Conservation (phyloP, 2,329 filamentous ascomycete genomes). For the Penicillium sp. region DNA sequence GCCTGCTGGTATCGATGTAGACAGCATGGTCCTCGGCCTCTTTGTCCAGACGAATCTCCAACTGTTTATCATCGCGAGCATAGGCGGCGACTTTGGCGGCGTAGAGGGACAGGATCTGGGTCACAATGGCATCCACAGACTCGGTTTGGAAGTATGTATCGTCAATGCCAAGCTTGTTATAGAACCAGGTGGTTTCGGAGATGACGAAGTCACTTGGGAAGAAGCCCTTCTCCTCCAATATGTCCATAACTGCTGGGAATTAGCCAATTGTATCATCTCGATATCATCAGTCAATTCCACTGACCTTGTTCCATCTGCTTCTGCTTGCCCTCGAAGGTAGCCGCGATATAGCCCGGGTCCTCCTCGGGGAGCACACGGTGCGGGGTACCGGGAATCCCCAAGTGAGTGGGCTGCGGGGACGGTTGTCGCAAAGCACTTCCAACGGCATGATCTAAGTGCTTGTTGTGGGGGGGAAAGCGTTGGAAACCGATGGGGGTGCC, state of each 20-base stretch:
- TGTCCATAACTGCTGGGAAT: slow-evolving; percentile 66
- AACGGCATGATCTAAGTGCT: slow-evolving; percentile 57
- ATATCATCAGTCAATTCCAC: slow-evolving; percentile 26
- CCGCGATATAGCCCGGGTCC: slow-evolving; percentile 90
- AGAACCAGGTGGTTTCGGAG: slow-evolving; percentile 91
- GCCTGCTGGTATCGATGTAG: slow-evolving; percentile 96
- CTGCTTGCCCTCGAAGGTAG: slow-evolving; percentile 87
- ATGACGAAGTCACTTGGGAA: slow-evolving; percentile 82
- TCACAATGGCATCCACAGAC: slow-evolving; percentile 79
- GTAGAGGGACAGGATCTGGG: slow-evolving; percentile 93
- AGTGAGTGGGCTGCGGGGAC: slow-evolving; percentile 84
- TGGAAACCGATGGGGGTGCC: slow-evolving; percentile 47
- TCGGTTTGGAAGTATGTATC: slow-evolving; percentile 98
- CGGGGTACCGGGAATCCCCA: slow-evolving; percentile 71
- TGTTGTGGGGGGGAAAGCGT: slow-evolving; percentile 51
- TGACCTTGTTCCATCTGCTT: slow-evolving; percentile 82
- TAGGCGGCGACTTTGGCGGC: slow-evolving; percentile 94
- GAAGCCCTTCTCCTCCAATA: slow-evolving; percentile 77
- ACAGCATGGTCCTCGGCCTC: slow-evolving; percentile 93
- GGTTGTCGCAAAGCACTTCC: slow-evolving; percentile 63
- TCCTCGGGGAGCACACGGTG: slow-evolving; percentile 78
- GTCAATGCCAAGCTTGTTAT: slow-evolving; percentile 94
- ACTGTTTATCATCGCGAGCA: slow-evolving; percentile 85
- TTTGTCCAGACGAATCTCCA: slow-evolving; percentile 95
- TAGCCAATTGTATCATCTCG: not conserved